Evolutionary conservation across 345 rosid species (phyloP).

Genomic region (Abelmoschus esculentus): DNA sequence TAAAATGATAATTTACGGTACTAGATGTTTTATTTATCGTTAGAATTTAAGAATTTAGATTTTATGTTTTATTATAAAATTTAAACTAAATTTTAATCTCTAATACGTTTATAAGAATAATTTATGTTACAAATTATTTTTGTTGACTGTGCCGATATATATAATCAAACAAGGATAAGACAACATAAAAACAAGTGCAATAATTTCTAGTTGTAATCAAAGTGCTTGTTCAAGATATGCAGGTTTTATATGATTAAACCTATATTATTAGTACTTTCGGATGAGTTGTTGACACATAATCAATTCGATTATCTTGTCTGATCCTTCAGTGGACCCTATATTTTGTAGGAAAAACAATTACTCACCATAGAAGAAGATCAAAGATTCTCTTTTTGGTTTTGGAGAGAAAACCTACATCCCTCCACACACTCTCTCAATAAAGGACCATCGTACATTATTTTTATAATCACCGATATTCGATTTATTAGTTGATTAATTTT

Average conservation of each 20-base stretch:
- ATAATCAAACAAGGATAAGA: neutral
- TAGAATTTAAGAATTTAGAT: no score
- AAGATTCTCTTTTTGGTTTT: neutral
- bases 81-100: no score
- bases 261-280: neutral
- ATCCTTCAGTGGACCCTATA: neutral
- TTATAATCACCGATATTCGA: no score
- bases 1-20: no score
- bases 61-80: no score
- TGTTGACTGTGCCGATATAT: neutral
- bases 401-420: no score
- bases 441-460: no score
- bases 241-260: neutral
- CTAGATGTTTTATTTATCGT: no score
- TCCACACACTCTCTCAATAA: no score
- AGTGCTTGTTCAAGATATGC: conserved; percentile 1
- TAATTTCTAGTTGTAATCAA: neutral
- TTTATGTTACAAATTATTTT: neutral
- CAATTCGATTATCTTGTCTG: neutral
- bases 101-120: no score
- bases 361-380: neutral
- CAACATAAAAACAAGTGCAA: conserved; percentile 1
- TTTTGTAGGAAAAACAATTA: neutral
- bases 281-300: neutral
- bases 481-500: no score